These are phyloP conservation scores for Areca catechu DNA, from an alignment of 176 grass and related monocot species.

Conservation along the genomic window DNA sequence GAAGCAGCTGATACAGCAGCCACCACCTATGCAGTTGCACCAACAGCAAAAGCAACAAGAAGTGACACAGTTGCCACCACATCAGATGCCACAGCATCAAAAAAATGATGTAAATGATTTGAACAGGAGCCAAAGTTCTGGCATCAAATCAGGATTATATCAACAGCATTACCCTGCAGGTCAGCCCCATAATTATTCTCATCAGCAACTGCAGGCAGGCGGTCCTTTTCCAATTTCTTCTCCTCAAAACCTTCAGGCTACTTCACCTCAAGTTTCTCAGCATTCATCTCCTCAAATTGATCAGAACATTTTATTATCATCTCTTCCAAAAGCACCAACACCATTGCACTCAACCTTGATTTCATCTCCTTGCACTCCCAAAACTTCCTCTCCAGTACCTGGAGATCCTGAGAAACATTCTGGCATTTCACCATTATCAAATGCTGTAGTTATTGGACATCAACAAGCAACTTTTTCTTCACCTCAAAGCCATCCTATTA, in stretches of 20 bases:
- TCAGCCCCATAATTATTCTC: neutral
- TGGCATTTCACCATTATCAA: constrained; percentile 51
- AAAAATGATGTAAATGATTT: constrained; percentile 53
- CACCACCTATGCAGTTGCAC: constrained; percentile 22
- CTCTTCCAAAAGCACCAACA: constrained; percentile 77
- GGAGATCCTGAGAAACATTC: constrained; percentile 65
- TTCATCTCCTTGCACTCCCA: constrained; percentile 71
- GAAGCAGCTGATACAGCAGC: constrained; percentile 1
- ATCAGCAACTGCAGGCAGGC: neutral
- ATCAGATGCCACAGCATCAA: constrained; percentile 29
- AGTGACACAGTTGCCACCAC: neutral
- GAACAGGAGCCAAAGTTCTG: constrained; percentile 61
- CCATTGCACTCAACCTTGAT: constrained; percentile 71
- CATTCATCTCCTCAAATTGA: constrained; percentile 77
- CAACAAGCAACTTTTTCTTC: constrained; percentile 38
- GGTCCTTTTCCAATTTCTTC: neutral
- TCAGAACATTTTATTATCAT: constrained; percentile 56
- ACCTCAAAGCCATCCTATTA: constrained; percentile 51
- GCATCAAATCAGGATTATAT: constrained; percentile 67
- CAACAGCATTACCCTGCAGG: constrained; percentile 37
- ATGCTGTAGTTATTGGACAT: constrained; percentile 40
- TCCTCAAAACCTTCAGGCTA: constrained; percentile 39
- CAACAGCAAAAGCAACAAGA: constrained; percentile 15
- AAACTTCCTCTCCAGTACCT: constrained; percentile 62
- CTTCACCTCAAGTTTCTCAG: constrained; percentile 81